A percentile compares a stretch with the other conserved stretches of the same genome.
phyloP scores from a whole-genome alignment of 2,329 filamentous ascomycete genomes.

The Sclerotiophoma versabilis region DNA sequence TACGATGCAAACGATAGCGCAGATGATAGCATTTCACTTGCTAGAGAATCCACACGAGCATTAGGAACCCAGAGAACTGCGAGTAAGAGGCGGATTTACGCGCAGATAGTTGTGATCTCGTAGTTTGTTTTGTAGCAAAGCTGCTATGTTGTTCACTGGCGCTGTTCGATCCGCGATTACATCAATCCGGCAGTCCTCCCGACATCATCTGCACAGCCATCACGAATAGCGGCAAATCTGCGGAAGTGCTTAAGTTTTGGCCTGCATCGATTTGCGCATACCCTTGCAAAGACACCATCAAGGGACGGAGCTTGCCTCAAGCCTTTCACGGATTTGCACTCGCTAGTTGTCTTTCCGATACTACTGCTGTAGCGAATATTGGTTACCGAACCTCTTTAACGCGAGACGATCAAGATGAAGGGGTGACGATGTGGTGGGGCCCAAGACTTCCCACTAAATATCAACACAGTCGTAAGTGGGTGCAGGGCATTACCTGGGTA shows the following conservation, averaged over 20 bases:
- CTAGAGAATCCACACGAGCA: conserved; percentile 14
- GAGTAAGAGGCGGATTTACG: not conserved
- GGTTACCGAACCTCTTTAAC: conserved; percentile 22
- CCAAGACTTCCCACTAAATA: not conserved
- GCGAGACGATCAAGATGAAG: conserved; percentile 7
- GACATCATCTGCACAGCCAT: conserved; percentile 21
- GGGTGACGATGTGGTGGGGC: conserved; percentile 4
- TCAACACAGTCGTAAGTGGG: not conserved
- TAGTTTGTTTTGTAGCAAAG: no score
- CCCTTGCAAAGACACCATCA: not conserved
- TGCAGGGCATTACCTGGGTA: not conserved
- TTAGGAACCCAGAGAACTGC: conserved; percentile 4
- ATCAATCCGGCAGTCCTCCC: conserved; percentile 8
- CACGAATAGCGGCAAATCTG: conserved; percentile 20
- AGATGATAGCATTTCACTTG: conserved; percentile 12
- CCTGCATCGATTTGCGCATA: conserved; percentile 9
- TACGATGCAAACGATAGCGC: not conserved
- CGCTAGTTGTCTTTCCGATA: conserved; percentile 29
- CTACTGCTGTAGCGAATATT: conserved; percentile 32
- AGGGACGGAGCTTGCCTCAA: conserved; percentile 3
- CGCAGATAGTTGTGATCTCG: conserved; percentile 7
- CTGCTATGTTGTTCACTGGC: not conserved
- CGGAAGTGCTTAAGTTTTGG: conserved; percentile 14
- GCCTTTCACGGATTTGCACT: conserved; percentile 11
- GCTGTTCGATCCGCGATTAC: not conserved